A percentile compares a stretch with the other conserved stretches of the same genome.
Conservation (phyloP, 345 rosid species). For the Gossypium australe region DNA sequence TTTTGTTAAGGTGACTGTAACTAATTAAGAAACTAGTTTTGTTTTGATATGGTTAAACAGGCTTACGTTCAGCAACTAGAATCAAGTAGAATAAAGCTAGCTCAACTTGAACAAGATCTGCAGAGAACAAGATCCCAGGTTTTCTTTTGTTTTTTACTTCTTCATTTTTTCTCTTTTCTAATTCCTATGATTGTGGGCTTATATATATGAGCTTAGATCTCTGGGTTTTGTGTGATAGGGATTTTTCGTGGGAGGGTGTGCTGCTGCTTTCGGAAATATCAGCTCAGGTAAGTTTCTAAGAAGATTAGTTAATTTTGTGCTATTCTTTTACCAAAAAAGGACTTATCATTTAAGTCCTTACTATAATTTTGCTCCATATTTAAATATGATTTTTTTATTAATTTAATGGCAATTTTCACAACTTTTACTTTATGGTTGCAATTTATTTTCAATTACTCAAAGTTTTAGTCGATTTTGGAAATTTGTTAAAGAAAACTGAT, state of each 20-base stretch:
- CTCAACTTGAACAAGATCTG: constrained; percentile 92
- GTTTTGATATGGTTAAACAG: constrained; percentile 25
- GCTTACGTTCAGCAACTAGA: constrained; percentile 98
- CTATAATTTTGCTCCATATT: not conserved
- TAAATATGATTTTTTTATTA: not conserved
- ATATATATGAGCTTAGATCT: not conserved
- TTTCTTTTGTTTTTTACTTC: not conserved
- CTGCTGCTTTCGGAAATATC: constrained; percentile 58
- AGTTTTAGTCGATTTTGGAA: not conserved
- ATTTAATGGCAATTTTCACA: not conserved
- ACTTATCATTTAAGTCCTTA: too few relatives aligned
- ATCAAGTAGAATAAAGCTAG: constrained; percentile 79
- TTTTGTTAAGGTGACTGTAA: too few relatives aligned
- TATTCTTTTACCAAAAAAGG: too few relatives aligned
- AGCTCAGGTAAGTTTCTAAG: constrained; percentile 58
- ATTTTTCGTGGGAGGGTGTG: constrained; percentile 71
- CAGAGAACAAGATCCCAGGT: constrained; percentile 95
- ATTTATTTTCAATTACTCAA: not conserved
- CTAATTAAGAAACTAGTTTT: too few relatives aligned
- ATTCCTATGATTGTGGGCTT: too few relatives aligned
- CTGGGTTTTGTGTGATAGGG: constrained; percentile 40
- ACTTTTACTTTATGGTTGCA: not conserved
- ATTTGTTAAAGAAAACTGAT: too few relatives aligned
- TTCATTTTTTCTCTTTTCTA: not conserved
- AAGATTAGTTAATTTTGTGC: not conserved